Percentiles rank a stretch among this genome's conserved stretches.
These are phyloP conservation scores for Kodamaea laetipori DNA, from an alignment of 805 yeast genomes.

Conservation along the genomic window DNA sequence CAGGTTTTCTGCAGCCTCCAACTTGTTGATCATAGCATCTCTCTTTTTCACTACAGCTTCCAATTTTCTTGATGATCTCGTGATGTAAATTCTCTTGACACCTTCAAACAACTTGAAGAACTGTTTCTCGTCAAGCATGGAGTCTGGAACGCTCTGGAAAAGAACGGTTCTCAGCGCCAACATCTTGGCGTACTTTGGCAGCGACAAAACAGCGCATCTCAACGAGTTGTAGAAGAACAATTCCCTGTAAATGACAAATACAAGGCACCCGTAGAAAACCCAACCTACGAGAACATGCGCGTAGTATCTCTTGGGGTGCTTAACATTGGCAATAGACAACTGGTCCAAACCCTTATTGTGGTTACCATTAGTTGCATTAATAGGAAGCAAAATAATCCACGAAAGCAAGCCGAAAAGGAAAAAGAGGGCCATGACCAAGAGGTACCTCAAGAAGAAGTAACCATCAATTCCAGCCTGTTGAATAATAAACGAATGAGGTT, in stretches of 20 bases:
- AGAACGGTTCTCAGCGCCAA: slow-evolving; percentile 79
- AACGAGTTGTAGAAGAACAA: slow-evolving; percentile 73
- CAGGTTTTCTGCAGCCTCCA: slow-evolving; percentile 68
- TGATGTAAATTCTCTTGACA: slow-evolving; percentile 78
- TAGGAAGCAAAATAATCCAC: slow-evolving; percentile 75
- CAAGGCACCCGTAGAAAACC: slow-evolving; percentile 68
- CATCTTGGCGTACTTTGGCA: slow-evolving; percentile 77
- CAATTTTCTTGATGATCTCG: slow-evolving; percentile 62
- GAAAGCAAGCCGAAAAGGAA: slow-evolving; percentile 50
- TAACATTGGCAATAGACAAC: slow-evolving; percentile 76
- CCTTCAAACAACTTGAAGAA: slow-evolving; percentile 78
- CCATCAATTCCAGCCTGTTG: slow-evolving; percentile 95
- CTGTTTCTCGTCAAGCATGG: slow-evolving; percentile 69
- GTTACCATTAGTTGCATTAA: slow-evolving; percentile 72
- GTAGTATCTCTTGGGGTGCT: slow-evolving; percentile 61
- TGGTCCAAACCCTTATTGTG: slow-evolving; percentile 69
- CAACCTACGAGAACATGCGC: slow-evolving; percentile 86
- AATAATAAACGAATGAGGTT: slow-evolving; percentile 73
- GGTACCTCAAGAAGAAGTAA: slow-evolving; percentile 81
- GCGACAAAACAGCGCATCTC: slow-evolving; percentile 73
- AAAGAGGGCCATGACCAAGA: slow-evolving; percentile 55
- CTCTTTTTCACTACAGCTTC: slow-evolving; percentile 60
- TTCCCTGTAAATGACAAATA: slow-evolving; percentile 82
- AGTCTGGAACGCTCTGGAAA: slow-evolving; percentile 80
- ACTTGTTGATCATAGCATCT: slow-evolving; percentile 53